Evolutionary conservation across 805 yeast genomes (phyloP).

Genomic region (Schwanniomyces polymorphus): DNA sequence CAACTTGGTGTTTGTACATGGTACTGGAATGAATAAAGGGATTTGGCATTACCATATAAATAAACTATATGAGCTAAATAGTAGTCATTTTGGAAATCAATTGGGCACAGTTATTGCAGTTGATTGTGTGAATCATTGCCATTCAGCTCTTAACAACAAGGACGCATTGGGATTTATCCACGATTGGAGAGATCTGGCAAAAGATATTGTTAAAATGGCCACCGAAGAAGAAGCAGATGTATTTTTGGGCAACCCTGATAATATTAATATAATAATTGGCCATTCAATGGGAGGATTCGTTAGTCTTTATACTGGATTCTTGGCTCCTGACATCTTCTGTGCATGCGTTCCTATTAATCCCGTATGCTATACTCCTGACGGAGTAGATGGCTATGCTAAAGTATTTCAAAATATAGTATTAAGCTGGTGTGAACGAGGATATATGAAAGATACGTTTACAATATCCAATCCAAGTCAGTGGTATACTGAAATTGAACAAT

Average conservation of each 20-base stretch:
- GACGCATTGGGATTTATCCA: slow-evolving; percentile 6
- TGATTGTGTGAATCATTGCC: slow-evolving; percentile 13
- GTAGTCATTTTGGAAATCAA: not conserved
- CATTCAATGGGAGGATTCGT: slow-evolving; percentile 15
- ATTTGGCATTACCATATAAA: slow-evolving; percentile 13
- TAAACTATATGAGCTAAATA: slow-evolving; percentile 5
- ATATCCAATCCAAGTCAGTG: slow-evolving; percentile 8
- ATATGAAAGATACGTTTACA: slow-evolving; percentile 8
- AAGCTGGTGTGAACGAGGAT: slow-evolving; percentile 9
- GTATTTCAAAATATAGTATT: not conserved
- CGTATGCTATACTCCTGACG: slow-evolving; percentile 2
- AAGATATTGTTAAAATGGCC: slow-evolving; percentile 7
- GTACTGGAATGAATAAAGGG: slow-evolving; percentile 16
- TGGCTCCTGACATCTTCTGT: slow-evolving; percentile 8
- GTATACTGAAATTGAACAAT: slow-evolving; percentile 9
- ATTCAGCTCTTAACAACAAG: slow-evolving; percentile 9
- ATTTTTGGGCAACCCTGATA: not conserved
- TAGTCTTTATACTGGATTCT: slow-evolving; percentile 2
- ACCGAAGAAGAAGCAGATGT: slow-evolving; percentile 1
- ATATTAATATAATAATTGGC: slow-evolving; percentile 10
- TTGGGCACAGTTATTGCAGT: slow-evolving; percentile 20
- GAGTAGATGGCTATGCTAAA: not conserved
- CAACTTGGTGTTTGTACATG: slow-evolving; percentile 14
- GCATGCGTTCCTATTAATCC: slow-evolving; percentile 10
- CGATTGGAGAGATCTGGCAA: slow-evolving; percentile 12